Evolutionary conservation across 2,329 filamentous ascomycete species (phyloP), one percentile per base, ranked within the genome.

Genomic region (Colletotrichum acutatum): DNA sequence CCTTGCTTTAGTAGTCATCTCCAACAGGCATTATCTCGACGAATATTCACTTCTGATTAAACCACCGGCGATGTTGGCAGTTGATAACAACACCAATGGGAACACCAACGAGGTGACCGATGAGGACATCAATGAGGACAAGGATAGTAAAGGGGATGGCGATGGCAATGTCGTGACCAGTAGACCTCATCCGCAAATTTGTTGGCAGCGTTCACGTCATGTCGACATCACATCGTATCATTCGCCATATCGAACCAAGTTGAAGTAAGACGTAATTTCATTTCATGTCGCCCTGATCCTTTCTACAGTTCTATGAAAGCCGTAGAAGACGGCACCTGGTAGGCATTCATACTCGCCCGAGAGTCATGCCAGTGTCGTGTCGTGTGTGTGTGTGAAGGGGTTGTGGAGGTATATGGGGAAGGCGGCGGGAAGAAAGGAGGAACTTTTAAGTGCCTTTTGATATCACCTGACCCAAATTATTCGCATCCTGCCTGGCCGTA

Each of bases 231-330:
- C 42, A n/a, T 49, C 7, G 37, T 19, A 49, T 49, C 7, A n/a
- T 49, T 49, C 6, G 5, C n/a, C 1, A 8, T 37, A n/a, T 60
- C 57, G 42, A 9, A 32, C 57, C 32, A 65, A 12, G 14, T 54
- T 70, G 58, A 72, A 63, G 74, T 67, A 74, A 49, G 68, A 75
- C 74, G 74, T 75, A 74, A 75, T 75, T 74, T 75, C 74, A 75
- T 75, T 75, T 74, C 74, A 74, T 75, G 71, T 74, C 71, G 72
- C 74, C 74, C 68, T 75, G 61, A 72, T 72, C 74, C 68, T 72
- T 74, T 75, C 74, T 75, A 75, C 72, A 75, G 74, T 72, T 75
- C 74, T 74, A 75, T 75, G 74, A 68, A 74, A 74, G 66, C 65
- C 66, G 65, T 70, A 67, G 65, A 73, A 73, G 73, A 74, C 60